Evolutionary conservation across 805 yeast species (phyloP).

Genomic region (Kuraishia hungarica): DNA sequence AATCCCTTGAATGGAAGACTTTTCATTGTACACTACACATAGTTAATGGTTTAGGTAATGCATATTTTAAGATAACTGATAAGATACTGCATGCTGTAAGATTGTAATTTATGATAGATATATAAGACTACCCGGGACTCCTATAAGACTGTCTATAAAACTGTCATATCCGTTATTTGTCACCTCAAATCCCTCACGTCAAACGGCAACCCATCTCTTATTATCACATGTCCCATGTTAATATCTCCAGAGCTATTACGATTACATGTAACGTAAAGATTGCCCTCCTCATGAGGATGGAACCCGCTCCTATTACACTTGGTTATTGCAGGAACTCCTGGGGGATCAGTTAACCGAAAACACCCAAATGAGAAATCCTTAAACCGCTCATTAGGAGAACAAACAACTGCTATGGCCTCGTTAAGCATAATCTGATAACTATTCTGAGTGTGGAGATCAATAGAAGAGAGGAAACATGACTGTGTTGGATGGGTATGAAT

Average conservation of each 20-base stretch:
- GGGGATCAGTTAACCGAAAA: constrained; percentile 57
- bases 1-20: neutral
- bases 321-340: constrained; percentile 49
- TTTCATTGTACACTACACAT: neutral
- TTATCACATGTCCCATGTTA: constrained; percentile 39
- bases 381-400: constrained; percentile 40
- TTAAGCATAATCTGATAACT: constrained; percentile 64
- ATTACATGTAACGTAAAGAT: constrained; percentile 41
- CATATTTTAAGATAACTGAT: neutral
- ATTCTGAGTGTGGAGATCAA: constrained; percentile 61
- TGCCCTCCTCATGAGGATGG: constrained; percentile 51
- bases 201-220: constrained; percentile 37
- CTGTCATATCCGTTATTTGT: no score
- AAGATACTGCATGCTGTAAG: neutral
- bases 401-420: constrained; percentile 61
- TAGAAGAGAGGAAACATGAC: constrained; percentile 58
- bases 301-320: constrained; percentile 41
- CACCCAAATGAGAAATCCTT: constrained; percentile 39
- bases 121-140: constrained; percentile 1
- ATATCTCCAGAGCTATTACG: constrained; percentile 18
- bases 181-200: constrained; percentile 38
- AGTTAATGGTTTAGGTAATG: neutral
- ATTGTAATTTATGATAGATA: no score
- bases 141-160: no score
- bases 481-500: constrained; percentile 72